These are phyloP conservation scores for Tricholoma sp. DNA, from an alignment of 768 basidiomycete genomes.

Conservation along the genomic window DNA sequence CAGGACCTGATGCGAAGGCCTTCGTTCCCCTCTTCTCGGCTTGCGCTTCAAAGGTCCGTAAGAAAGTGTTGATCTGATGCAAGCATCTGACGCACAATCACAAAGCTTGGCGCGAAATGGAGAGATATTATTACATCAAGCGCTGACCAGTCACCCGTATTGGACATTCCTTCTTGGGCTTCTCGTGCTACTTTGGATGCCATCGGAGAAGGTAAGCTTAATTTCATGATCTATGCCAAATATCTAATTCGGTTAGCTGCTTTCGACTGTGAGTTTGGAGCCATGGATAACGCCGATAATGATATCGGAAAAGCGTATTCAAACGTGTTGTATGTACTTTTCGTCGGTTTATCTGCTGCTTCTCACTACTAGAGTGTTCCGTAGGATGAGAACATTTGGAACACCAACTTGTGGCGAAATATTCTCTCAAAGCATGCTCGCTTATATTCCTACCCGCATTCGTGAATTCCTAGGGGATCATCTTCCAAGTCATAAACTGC, in stretches of 20 bases:
- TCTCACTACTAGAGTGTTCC: not conserved
- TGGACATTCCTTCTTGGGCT: constrained; percentile 33
- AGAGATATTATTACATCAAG: constrained; percentile 28
- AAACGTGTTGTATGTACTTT: constrained; percentile 28
- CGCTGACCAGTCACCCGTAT: constrained; percentile 21
- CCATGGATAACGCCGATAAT: constrained; percentile 31
- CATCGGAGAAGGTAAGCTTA: constrained; percentile 39
- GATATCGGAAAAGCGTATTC: constrained; percentile 30
- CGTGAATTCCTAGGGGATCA: constrained; percentile 31
- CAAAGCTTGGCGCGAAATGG: constrained; percentile 35
- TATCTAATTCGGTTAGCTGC: constrained; percentile 27
- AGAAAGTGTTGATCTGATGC: not conserved
- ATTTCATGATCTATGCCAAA: no score
- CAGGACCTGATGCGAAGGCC: constrained; percentile 36
- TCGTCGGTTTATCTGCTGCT: not conserved
- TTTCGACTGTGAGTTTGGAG: constrained; percentile 45
- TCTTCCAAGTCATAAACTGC: constrained; percentile 24
- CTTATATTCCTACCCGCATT: constrained; percentile 23
- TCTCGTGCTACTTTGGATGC: constrained; percentile 46
- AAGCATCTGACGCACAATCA: not conserved
- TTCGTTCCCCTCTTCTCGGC: constrained; percentile 36
- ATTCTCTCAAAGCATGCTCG: constrained; percentile 25
- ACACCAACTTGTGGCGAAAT: constrained; percentile 24
- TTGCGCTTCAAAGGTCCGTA: constrained; percentile 28
- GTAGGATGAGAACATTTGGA: constrained; percentile 27